phyloP scores from a whole-genome alignment of 2,329 filamentous ascomycete genomes.

The Balansia obtecta region DNA sequence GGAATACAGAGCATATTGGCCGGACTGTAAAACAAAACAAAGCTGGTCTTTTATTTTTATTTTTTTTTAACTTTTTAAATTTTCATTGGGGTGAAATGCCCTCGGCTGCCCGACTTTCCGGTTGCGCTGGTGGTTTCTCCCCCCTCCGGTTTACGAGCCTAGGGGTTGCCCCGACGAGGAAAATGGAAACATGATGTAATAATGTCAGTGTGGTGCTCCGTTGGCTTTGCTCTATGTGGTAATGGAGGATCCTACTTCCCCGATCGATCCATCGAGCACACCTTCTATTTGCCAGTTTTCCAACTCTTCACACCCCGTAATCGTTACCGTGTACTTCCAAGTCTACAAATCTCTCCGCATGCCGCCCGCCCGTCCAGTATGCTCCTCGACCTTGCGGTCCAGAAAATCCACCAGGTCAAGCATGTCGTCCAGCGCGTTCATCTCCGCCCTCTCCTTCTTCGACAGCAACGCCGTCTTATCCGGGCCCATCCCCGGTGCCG shows the following conservation, averaged over 20 bases:
- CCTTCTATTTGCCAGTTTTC: no score
- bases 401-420: conserved; percentile 49
- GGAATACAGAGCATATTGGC: conserved; percentile 76
- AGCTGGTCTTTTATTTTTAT: background rate
- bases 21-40: conserved; percentile 34
- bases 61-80: no score
- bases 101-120: no score
- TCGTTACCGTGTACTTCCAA: background rate
- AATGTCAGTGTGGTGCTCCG: background rate
- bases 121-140: no score
- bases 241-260: no score
- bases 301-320: background rate
- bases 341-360: conserved; percentile 21
- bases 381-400: conserved; percentile 33
- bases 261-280: no score
- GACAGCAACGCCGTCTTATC: conserved; percentile 39
- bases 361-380: conserved; percentile 19
- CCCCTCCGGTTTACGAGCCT: background rate
- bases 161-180: background rate
- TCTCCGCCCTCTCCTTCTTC: conserved; percentile 40
- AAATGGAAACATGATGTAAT: background rate
- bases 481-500: conserved; percentile 39
- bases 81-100: no score
- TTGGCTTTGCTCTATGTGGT: background rate
- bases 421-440: conserved; percentile 39